phyloP scores from a whole-genome alignment of 371 early-diverging fungal genomes.

The Coemansia sp. region DNA sequence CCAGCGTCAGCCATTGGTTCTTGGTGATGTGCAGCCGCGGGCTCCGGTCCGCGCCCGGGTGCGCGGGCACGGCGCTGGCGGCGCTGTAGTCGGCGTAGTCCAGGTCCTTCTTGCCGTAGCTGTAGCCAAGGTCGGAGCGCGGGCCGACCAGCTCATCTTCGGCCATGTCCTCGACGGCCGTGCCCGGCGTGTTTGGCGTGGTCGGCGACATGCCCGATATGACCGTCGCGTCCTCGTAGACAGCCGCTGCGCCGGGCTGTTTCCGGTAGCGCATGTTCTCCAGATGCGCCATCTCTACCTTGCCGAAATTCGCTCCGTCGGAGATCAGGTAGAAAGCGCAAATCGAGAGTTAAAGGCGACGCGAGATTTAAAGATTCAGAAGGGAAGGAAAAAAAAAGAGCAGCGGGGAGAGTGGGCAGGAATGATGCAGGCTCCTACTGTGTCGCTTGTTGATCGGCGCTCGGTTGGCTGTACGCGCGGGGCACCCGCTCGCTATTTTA shows the following conservation, averaged over 20 bases:
- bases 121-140: constrained; percentile 32
- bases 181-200: constrained; percentile 24
- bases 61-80: constrained; percentile 7
- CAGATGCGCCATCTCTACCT: constrained; percentile 42
- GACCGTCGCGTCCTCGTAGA: constrained; percentile 47
- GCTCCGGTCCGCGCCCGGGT: constrained; percentile 23
- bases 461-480: no score
- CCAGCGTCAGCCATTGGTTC: constrained; percentile 49
- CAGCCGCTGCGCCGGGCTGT: constrained; percentile 41
- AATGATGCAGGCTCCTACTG: no score
- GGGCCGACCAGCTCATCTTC: constrained; percentile 11
- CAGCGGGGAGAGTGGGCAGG: no score
- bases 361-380: neutral
- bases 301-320: neutral
- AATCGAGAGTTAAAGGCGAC: no score
- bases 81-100: constrained; percentile 20
- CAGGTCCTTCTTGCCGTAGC: constrained; percentile 47
- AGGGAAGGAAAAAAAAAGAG: neutral
- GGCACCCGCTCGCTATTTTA: no score
- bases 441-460: no score
- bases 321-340: no score
- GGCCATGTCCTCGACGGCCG: constrained; percentile 13
- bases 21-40: constrained; percentile 33
- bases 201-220: constrained; percentile 44
- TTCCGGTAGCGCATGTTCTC: constrained; percentile 51